Conservation (phyloP, 495 filamentous ascomycete genomes). For the Filosporella fistucella region DNA sequence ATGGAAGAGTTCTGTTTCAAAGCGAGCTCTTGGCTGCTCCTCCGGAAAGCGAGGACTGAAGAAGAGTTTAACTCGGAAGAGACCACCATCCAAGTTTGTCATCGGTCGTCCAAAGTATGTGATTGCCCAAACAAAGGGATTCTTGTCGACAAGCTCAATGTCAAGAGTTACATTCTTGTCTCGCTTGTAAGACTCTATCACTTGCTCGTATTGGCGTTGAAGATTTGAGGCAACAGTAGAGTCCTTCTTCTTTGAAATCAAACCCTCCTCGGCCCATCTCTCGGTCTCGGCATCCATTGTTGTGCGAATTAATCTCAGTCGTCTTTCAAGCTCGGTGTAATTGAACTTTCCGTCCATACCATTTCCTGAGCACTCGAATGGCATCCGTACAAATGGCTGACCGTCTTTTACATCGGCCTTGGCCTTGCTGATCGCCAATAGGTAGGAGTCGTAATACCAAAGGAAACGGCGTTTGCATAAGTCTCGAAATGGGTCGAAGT, state of each 20-base stretch:
- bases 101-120: slow-evolving; percentile 90
- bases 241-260: slow-evolving; percentile 57
- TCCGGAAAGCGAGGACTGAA: slow-evolving; percentile 88
- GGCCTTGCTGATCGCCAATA: slow-evolving; percentile 61
- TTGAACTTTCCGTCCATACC: slow-evolving; percentile 84
- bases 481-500: slow-evolving; percentile 81
- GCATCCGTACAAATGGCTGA: slow-evolving; percentile 67
- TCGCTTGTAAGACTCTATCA: slow-evolving; percentile 65
- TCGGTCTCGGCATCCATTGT: slow-evolving; percentile 68
- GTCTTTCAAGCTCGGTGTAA: slow-evolving; percentile 67
- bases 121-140: slow-evolving; percentile 61
- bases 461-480: slow-evolving; percentile 87
- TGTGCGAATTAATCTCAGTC: slow-evolving; percentile 61
- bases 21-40: slow-evolving; percentile 81
- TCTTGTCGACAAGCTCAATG: slow-evolving; percentile 66
- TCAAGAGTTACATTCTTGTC: slow-evolving; percentile 66
- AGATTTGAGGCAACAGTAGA: slow-evolving; percentile 74
- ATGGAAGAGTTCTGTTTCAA: slow-evolving; percentile 82
- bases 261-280: slow-evolving; percentile 67
- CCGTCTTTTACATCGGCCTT: slow-evolving; percentile 54
- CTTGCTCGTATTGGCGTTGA: slow-evolving; percentile 78
- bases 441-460: slow-evolving; percentile 92
- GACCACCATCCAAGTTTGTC: slow-evolving; percentile 89
- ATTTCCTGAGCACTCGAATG: slow-evolving; percentile 77
- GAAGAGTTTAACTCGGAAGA: slow-evolving; percentile 74